Percentiles rank a stretch among this genome's conserved stretches.
phyloP scores from a whole-genome alignment of 176 grass and related monocot species.

The Musa beccarii region DNA sequence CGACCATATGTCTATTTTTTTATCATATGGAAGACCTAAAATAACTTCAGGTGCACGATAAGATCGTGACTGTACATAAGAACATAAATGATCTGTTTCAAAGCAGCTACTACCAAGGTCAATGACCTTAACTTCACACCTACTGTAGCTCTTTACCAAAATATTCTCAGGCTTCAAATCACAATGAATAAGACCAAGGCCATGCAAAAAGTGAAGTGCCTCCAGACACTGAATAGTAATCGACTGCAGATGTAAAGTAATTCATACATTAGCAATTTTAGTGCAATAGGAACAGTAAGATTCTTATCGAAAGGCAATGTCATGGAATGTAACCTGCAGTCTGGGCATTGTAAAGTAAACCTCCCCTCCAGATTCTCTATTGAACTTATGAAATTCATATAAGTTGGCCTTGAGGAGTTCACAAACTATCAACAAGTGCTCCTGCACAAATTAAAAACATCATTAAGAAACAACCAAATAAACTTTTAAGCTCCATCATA shows the following conservation, averaged over 20 bases:
- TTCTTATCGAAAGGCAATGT: conserved; percentile 2
- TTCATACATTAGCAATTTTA: background rate
- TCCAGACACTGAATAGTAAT: conserved; percentile 98
- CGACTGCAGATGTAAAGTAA: conserved; percentile 45
- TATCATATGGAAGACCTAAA: conserved; percentile 87
- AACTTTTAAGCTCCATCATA: background rate
- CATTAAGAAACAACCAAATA: background rate
- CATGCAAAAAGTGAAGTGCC: conserved; percentile 87
- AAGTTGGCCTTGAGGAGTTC: conserved; percentile 99
- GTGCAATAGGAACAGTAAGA: conserved; percentile 19
- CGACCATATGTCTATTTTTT: conserved; percentile 99
- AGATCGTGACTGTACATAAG: conserved; percentile 89
- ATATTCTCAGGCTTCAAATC: conserved; percentile 99
- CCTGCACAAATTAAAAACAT: conserved; percentile 44
- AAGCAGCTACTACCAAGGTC: conserved; percentile 99
- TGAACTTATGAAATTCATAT: conserved; percentile 99
- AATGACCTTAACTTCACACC: conserved; percentile 98
- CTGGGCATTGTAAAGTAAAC: conserved; percentile 99
- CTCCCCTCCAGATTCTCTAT: conserved; percentile 98
- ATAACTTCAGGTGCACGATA: conserved; percentile 98
- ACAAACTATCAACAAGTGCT: conserved; percentile 97
- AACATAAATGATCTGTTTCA: conserved; percentile 93
- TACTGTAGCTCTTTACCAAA: conserved; percentile 98
- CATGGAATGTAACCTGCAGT: conserved; percentile 51
- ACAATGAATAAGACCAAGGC: conserved; percentile 96